Evolutionary conservation across 257 asterid genomes (phyloP).

Genomic region (Leonotis leonurus): DNA sequence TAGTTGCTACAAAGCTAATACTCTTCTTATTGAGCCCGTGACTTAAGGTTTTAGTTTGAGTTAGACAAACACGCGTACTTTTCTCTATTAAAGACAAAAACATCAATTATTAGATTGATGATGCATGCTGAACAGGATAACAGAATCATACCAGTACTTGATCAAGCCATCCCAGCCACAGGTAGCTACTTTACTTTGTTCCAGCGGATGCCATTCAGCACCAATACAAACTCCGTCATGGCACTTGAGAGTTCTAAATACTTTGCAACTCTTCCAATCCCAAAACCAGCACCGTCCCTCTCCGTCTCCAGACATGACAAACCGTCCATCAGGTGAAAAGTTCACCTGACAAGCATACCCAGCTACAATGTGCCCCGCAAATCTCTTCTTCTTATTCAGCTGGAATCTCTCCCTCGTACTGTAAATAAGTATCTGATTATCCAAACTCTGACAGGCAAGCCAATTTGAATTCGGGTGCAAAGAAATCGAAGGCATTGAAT

Average conservation of each 20-base stretch:
- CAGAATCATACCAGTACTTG: constrained; percentile 79
- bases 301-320: constrained; percentile 97
- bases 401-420: constrained; percentile 93
- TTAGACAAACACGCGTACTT: not conserved
- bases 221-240: constrained; percentile 97
- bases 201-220: constrained; percentile 94
- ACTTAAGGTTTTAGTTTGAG: not conserved
- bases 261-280: constrained; percentile 99
- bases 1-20: not conserved
- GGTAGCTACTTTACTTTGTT: constrained; percentile 98
- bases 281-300: constrained; percentile 99
- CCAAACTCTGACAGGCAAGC: constrained; percentile 99
- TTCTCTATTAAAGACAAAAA: not conserved
- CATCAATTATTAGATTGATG: constrained; percentile 2
- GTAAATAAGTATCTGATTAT: constrained; percentile 94
- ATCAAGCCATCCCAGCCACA: constrained; percentile 99
- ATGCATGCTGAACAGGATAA: constrained; percentile 9
- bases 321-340: constrained; percentile 96
- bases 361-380: constrained; percentile 93
- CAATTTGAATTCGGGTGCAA: constrained; percentile 87
- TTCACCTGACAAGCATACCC: constrained; percentile 99
- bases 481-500: constrained; percentile 92
- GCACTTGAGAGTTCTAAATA: constrained; percentile 86
- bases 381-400: constrained; percentile 94
- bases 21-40: constrained; percentile 5